Conservation (phyloP, 2,329 filamentous ascomycete species). For the Paraconiothyrium brasiliense region DNA sequence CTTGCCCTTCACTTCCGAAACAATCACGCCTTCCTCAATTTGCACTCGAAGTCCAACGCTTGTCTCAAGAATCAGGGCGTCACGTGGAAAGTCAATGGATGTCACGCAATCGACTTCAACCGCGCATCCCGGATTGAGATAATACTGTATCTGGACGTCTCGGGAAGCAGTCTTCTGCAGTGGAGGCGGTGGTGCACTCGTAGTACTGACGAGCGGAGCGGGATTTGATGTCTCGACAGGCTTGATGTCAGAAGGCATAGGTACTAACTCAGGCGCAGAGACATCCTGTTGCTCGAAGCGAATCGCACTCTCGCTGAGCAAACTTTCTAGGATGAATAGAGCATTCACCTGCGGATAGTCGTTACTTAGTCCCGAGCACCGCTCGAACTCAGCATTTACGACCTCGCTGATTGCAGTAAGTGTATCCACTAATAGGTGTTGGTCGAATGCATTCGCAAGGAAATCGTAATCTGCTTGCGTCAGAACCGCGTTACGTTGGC, state of each 20-base stretch:
- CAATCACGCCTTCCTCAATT: conserved; percentile 1
- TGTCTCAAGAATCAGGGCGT: not conserved
- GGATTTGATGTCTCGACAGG: not conserved
- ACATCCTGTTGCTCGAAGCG: not conserved
- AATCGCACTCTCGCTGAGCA: not conserved
- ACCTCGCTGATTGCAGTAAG: too few species aligned
- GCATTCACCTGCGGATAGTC: not conserved
- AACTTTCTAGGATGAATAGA: not conserved
- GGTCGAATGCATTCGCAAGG: not conserved
- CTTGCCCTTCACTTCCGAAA: not conserved
- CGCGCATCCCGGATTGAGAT: not conserved
- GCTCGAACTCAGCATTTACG: not conserved
- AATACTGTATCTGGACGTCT: conserved; percentile 2
- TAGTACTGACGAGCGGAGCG: not conserved
- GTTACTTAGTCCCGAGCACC: not conserved
- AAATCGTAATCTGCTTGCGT: not conserved
- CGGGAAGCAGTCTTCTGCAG: not conserved
- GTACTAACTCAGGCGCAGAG: not conserved
- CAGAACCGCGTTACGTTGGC: not conserved
- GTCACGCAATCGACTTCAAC: not conserved
- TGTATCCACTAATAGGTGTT: not conserved
- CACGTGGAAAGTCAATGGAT: not conserved
- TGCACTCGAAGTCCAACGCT: not conserved
- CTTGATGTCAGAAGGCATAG: not conserved
- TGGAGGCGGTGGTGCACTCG: not conserved